Evolutionary conservation across 2,329 filamentous ascomycete genomes (phyloP), one percentile per base, ranked within the genome.

Genomic region (Diaporthe nobilis): DNA sequence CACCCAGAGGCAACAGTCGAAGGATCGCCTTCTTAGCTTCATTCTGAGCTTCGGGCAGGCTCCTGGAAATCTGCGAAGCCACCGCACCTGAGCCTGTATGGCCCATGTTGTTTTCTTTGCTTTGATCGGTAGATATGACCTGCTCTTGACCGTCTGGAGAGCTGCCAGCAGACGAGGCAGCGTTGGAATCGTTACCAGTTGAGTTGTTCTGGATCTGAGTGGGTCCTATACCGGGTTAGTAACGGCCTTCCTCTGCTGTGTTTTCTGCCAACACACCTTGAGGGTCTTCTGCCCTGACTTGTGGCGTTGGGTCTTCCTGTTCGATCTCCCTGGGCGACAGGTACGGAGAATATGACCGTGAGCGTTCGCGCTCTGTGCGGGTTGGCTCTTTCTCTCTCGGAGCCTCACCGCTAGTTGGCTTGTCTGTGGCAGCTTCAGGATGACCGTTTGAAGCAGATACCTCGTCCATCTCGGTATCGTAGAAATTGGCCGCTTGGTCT

Each of bases 11-110:
- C 85, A 87, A 89, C 4, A 96, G 85, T 51, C 90, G 88, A 42
- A 94, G 83, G 53, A 96, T 91, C 5, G 94, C 92, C 34, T 90
- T 90, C 80, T 92, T 90, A 0, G 94, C 94, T 78, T 90, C 87
- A 77, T 89, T 90, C 72, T 86, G 89, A 44, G 85, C 87, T 71
- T 88, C 86, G 6, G 82, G 76, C 6, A 86, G 58, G 0, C 82
- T 83, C 55, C 78, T 80, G 70, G 82, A 83, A 6, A 79, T 12
- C 13, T 51, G 58, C 28, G 39, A 37, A 31, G 58, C 15, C 28
- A 31, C 17, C 9, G 37, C 49, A 37, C 9, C 49, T 39, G 65
- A 10, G 22, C 17, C n/a, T 25, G 49, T 13, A 28, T 70, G 49
- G 25, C n/a, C 9, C 5, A 15, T 25, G 47, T 28, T 42, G 31